Conservation (phyloP, 2,329 filamentous ascomycete genomes). For the Hymenoscyphus infarciens region DNA sequence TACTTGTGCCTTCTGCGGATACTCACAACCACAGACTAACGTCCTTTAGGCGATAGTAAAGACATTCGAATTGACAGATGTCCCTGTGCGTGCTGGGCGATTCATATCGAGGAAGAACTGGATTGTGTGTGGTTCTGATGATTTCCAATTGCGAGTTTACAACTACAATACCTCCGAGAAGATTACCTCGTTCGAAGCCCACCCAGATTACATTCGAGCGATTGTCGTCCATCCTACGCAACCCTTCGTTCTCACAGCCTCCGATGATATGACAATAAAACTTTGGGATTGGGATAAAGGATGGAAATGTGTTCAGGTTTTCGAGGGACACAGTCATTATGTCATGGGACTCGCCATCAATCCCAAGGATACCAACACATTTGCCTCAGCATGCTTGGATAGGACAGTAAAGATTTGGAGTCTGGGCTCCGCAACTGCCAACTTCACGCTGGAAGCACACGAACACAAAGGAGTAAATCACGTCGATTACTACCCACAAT, state of each 20-base stretch:
- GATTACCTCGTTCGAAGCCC: conserved; percentile 93
- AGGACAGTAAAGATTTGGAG: conserved; percentile 98
- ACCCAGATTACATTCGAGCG: conserved; percentile 96
- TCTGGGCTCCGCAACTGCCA: conserved; percentile 86
- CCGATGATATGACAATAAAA: conserved; percentile 98
- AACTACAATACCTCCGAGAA: conserved; percentile 99
- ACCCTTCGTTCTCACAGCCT: conserved; percentile 92
- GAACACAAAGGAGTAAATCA: conserved; percentile 98
- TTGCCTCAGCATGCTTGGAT: conserved; percentile 92
- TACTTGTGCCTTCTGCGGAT: conserved; percentile 13
- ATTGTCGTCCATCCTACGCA: conserved; percentile 94
- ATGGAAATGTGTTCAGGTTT: conserved; percentile 94
- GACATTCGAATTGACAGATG: conserved; percentile 98
- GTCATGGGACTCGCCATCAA: conserved; percentile 97
- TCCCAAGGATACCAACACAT: conserved; percentile 91
- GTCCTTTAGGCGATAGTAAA: conserved; percentile 75
- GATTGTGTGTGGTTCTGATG: conserved; percentile 93
- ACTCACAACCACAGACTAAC: conserved; percentile 14
- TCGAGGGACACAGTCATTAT: conserved; percentile 94
- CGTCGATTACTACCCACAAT: conserved; percentile 81
- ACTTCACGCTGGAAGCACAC: conserved; percentile 95
- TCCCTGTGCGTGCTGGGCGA: conserved; percentile 91
- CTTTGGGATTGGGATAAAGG: conserved; percentile 98
- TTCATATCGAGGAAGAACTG: conserved; percentile 99
- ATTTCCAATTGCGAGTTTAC: conserved; percentile 85